A percentile compares a stretch with the other conserved stretches of the same genome.
Evolutionary conservation across 192 early-diverging fungal genomes (phyloP).

Genomic region (Mortierella claussenii): DNA sequence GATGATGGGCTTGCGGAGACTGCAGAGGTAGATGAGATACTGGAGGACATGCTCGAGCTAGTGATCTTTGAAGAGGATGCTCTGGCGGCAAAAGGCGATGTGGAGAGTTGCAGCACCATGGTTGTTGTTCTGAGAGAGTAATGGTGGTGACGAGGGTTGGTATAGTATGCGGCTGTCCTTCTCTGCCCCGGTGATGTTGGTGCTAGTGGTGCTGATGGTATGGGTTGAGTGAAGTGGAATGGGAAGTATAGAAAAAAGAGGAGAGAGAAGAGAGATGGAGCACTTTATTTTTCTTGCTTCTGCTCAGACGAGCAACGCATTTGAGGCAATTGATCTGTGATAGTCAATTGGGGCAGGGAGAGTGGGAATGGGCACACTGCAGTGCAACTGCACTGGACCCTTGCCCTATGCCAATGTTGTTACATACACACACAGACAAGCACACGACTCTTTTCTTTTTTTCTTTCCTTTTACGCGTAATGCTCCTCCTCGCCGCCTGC

Average conservation of each 20-base stretch:
- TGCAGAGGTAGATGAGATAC: background rate
- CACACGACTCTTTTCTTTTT: too few relatives aligned
- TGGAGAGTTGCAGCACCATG: conserved; percentile 29
- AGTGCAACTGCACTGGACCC: background rate
- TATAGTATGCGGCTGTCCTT: too few relatives aligned
- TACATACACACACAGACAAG: too few relatives aligned
- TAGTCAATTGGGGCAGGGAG: background rate
- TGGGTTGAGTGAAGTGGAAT: background rate
- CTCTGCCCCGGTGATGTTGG: background rate
- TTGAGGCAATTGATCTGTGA: background rate
- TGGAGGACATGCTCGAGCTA: background rate
- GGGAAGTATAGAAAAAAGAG: background rate
- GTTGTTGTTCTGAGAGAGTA: background rate
- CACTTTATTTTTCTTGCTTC: background rate
- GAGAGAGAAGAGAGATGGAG: too few relatives aligned
- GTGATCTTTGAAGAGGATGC: background rate
- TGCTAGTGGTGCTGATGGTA: background rate
- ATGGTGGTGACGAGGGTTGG: too few relatives aligned
- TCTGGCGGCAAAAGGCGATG: conserved; percentile 15
- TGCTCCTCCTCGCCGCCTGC: background rate
- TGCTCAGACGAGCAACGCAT: background rate
- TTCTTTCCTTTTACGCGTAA: too few relatives aligned
- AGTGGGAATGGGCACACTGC: background rate
- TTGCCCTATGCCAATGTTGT: background rate
- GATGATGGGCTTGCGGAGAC: too few relatives aligned